Evolutionary conservation across 2,329 filamentous ascomycete species (phyloP).

Genomic region (Alternaria panax): DNA sequence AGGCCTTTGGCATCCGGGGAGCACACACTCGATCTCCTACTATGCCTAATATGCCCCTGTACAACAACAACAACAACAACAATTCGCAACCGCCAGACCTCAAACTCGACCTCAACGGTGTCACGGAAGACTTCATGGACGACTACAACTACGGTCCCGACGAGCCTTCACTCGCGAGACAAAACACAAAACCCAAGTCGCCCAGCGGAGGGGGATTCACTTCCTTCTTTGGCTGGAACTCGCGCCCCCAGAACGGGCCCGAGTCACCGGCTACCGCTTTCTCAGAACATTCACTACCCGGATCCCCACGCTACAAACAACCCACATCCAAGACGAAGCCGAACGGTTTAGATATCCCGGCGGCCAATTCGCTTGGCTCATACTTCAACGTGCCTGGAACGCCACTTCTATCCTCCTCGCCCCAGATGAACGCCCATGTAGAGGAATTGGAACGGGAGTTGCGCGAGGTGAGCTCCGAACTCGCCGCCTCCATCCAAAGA

Average conservation of each 20-base stretch:
- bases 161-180: slow-evolving; percentile 32
- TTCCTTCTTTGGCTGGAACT: slow-evolving; percentile 73
- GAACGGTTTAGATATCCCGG: slow-evolving; percentile 59
- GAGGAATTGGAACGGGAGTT: slow-evolving; percentile 94
- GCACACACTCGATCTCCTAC: slow-evolving; percentile 46
- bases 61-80: slow-evolving; percentile 23
- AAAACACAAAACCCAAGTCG: slow-evolving; percentile 52
- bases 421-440: slow-evolving; percentile 65
- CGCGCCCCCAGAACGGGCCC: slow-evolving; percentile 59
- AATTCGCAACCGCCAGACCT: slow-evolving; percentile 40
- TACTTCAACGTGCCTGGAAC: slow-evolving; percentile 59
- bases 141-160: slow-evolving; percentile 42
- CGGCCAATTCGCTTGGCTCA: slow-evolving; percentile 56
- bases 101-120: slow-evolving; percentile 47
- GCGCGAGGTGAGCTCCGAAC: slow-evolving; percentile 88
- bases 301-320: slow-evolving; percentile 58
- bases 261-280: slow-evolving; percentile 70
- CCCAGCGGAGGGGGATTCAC: slow-evolving; percentile 62
- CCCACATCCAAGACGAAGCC: slow-evolving; percentile 50
- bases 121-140: slow-evolving; percentile 48
- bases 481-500: slow-evolving; percentile 89
- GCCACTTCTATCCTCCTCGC: slow-evolving; percentile 54
- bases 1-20: slow-evolving; percentile 26
- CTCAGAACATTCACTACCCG: slow-evolving; percentile 67
- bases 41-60: slow-evolving; percentile 50